A percentile compares a stretch with the other conserved stretches of the same genome.
phyloP scores from a whole-genome alignment of 2,329 filamentous ascomycete genomes.

The Aureobasidium sp. region DNA sequence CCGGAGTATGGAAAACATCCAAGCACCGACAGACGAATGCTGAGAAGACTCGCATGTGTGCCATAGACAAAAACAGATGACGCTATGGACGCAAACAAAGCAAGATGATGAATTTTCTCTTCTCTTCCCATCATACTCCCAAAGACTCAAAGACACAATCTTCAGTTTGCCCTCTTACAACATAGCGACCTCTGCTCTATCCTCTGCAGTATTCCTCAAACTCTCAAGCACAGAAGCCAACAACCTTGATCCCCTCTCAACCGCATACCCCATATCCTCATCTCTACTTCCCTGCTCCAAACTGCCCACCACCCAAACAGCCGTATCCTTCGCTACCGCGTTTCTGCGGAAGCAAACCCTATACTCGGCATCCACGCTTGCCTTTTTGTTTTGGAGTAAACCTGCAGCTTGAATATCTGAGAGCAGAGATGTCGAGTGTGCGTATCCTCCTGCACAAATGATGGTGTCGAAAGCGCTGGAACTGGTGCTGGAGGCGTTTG shows the following conservation, averaged over 20 bases:
- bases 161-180: slow-evolving; percentile 10
- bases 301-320: slow-evolving; percentile 19
- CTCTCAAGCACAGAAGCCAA: slow-evolving; percentile 14
- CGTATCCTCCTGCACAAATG: slow-evolving; percentile 17
- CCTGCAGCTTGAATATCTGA: neutral
- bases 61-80: neutral
- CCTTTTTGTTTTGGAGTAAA: neutral
- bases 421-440: neutral
- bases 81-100: neutral
- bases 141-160: too few species aligned
- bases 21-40: too few species aligned
- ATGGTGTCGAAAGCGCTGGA: slow-evolving; percentile 14
- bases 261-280: slow-evolving; percentile 17
- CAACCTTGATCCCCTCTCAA: slow-evolving; percentile 16
- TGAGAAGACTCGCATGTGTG: too few species aligned
- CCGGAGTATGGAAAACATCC: too few species aligned
- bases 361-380: slow-evolving; percentile 11
- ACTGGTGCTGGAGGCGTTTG: slow-evolving; percentile 12
- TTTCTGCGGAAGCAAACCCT: slow-evolving; percentile 10
- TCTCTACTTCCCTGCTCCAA: slow-evolving; percentile 16
- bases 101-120: too few species aligned
- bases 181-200: slow-evolving; percentile 16
- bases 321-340: neutral
- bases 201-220: slow-evolving; percentile 8
- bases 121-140: neutral